Evolutionary conservation across 768 basidiomycete species (phyloP).

Genomic region (Lactarius trivialis): DNA sequence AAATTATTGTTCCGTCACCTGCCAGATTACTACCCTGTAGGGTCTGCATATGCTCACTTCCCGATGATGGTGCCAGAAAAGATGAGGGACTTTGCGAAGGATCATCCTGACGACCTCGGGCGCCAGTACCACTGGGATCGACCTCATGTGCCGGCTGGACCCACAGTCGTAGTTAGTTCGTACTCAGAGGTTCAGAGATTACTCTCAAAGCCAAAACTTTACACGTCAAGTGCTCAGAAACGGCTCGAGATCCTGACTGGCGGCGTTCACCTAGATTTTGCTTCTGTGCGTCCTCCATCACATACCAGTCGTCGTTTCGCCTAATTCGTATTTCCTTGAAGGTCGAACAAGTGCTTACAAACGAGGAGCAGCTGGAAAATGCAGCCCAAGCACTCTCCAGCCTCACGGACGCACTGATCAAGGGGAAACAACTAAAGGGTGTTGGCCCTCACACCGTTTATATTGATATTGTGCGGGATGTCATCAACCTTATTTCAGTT

Average conservation of each 20-base stretch:
- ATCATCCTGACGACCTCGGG: constrained; percentile 29
- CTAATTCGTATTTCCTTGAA: neutral
- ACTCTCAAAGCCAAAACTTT: neutral
- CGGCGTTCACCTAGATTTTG: constrained; percentile 8
- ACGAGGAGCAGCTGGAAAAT: neutral
- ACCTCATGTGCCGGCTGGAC: constrained; percentile 31
- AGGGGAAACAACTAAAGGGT: constrained; percentile 31
- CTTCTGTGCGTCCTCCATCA: neutral
- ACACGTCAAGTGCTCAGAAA: neutral
- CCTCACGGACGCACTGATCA: constrained; percentile 8
- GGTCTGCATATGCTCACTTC: constrained; percentile 70
- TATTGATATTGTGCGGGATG: constrained; percentile 60
- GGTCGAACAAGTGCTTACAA: constrained; percentile 12
- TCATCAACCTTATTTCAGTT: constrained; percentile 55
- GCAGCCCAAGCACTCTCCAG: constrained; percentile 1
- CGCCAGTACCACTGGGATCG: constrained; percentile 55
- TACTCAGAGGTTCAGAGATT: constrained; percentile 5
- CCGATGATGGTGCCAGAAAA: constrained; percentile 63
- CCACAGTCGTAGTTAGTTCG: neutral
- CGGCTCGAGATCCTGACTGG: constrained; percentile 8
- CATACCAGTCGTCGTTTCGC: neutral
- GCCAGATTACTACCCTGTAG: constrained; percentile 58
- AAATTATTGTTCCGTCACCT: constrained; percentile 67
- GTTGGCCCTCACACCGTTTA: constrained; percentile 28
- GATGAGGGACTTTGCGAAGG: constrained; percentile 38